Percentiles rank a stretch among this genome's conserved stretches.
Evolutionary conservation across 108 stramenopile genomes (phyloP).

Genomic region (Cafeteria roenbergensis): DNA sequence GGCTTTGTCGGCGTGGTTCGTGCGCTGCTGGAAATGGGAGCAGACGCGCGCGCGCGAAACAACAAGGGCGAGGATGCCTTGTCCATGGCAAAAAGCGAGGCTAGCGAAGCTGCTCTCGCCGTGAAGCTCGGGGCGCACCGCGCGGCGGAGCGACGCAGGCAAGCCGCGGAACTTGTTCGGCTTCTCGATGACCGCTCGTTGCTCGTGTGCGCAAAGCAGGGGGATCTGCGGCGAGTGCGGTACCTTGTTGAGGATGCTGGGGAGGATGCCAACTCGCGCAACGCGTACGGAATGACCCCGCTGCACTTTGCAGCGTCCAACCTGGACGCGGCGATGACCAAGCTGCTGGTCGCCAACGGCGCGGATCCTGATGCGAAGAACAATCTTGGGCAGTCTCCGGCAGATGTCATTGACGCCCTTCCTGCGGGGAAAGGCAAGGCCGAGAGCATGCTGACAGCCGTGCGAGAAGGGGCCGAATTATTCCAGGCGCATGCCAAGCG

Average conservation of each 20-base stretch:
- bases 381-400: not conserved
- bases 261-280: not conserved
- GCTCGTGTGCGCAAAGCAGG: not conserved
- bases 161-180: not conserved
- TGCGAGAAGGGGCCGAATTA: no score
- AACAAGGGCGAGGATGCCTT: constrained; percentile 6
- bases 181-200: not conserved
- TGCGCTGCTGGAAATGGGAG: constrained; percentile 10
- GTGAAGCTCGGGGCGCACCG: not conserved
- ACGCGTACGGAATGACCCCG: constrained; percentile 2
- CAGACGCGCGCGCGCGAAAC: constrained; percentile 10
- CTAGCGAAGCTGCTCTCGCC: not conserved
- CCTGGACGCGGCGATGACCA: not conserved
- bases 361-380: not conserved
- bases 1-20: constrained; percentile 3
- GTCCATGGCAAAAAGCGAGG: not conserved
- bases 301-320: constrained; percentile 2
- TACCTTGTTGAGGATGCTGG: not conserved
- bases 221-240: constrained; percentile 1
- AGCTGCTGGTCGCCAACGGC: not conserved
- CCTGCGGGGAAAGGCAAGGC: no score
- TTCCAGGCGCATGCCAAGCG: not conserved
- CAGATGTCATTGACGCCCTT: not conserved
- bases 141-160: not conserved
- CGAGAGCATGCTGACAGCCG: no score